Evolutionary conservation across 2,329 filamentous ascomycete genomes (phyloP).

Genomic region (Myriosclerotinia curreyana): DNA sequence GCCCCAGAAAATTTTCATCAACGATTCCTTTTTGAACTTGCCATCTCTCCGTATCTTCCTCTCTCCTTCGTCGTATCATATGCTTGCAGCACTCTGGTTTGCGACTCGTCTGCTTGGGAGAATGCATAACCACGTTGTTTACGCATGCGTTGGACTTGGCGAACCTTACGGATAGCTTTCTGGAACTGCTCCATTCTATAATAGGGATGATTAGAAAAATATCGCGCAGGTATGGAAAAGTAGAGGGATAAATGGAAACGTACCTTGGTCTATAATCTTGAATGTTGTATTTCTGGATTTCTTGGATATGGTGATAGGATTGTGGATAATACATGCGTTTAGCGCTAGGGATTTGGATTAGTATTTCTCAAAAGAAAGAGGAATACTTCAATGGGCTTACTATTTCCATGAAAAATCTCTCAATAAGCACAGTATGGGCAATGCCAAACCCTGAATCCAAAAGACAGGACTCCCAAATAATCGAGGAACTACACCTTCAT

Average conservation of each 20-base stretch:
- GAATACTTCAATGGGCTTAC: conserved; percentile 39
- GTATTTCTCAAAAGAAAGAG: not conserved
- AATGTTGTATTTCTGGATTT: conserved; percentile 99
- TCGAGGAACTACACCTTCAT: conserved; percentile 75
- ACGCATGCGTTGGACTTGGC: conserved; percentile 97
- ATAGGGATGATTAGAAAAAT: not conserved
- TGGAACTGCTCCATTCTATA: conserved; percentile 97
- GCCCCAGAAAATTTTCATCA: not conserved
- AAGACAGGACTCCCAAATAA: conserved; percentile 81
- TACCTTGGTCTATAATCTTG: conserved; percentile 96
- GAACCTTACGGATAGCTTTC: conserved; percentile 97
- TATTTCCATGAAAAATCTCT: conserved; percentile 98
- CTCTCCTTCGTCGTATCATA: conserved; percentile 94
- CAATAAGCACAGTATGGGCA: conserved; percentile 78
- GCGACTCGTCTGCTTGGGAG: conserved; percentile 93
- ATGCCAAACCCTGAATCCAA: conserved; percentile 81
- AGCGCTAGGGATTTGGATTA: conserved; percentile 44
- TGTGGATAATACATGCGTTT: conserved; percentile 97
- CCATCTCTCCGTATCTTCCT: conserved; percentile 94
- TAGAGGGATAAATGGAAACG: conserved; percentile 36
- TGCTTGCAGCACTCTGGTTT: conserved; percentile 90
- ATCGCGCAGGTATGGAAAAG: conserved; percentile 28
- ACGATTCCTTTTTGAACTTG: conserved; percentile 32
- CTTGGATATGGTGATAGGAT: conserved; percentile 96
- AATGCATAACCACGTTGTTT: conserved; percentile 99